Evolutionary conservation across 306 rosid species (phyloP), one percentile per base, ranked within the genome.

Genomic region (Glycine latifolia): DNA sequence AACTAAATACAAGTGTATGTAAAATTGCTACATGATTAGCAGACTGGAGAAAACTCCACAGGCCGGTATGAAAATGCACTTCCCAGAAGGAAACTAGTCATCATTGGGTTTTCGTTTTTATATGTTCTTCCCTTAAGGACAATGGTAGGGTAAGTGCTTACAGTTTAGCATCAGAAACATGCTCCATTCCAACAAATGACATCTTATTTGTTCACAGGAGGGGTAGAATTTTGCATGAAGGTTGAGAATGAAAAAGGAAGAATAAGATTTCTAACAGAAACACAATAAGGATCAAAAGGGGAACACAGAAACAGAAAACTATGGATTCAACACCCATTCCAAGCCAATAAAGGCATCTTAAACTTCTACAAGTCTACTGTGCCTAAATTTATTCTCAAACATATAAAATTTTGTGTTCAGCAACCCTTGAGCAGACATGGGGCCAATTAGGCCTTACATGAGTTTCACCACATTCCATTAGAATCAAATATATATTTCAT

Each of bases 401-500:
- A 65, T 66, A 72, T 58, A 12, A 77, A 26, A 67, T 17, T 39
- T 16, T 46, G 11, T 13, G 15, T 44, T 60, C 20, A 56, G 17
- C 41, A 73, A 81, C 56, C 14, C 58, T 58, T 17, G 44, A 60
- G 55, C 17, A 73, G 71, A 81, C 72, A 74, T 31, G 66, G 73
- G 67, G 11, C 31, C 41, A 77, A 81, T 69, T 43, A 37, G 67
- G 11, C 58, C 44, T 16, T 31, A 71, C 73, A 67, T 7, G 31
- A 39, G 50, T 7, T 66, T 8, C 12, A 14, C 47, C 66, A n/a
- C 11, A 76, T 48, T 58, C 80, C 48, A 66, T 48, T 77, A 63
- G 47, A 79, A 83, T 58, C 71, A 62, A 68, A 79, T 12, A 56
- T 72, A 81, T 65, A 61, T 52, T 35, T 54, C 15, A 63, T 58